Evolutionary conservation across 73 alveolate genomes (phyloP), one percentile per base, ranked within the genome.

Genomic region (Tetrahymena elliotti): DNA sequence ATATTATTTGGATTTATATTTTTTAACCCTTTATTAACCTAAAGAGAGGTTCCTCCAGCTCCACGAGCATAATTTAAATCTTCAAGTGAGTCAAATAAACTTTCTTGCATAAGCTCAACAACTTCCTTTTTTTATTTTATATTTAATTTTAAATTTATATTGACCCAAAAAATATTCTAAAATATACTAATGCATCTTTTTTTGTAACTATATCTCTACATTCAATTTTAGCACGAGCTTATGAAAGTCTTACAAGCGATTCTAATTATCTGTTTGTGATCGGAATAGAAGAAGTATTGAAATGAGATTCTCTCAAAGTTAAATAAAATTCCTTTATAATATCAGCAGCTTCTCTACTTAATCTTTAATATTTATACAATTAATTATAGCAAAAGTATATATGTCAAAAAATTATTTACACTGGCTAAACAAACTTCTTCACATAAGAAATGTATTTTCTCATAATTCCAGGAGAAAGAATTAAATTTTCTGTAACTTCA

Each of bases 201-300:
- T 95, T 94, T 6, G 98, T 96, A 1, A 97, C 99, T 18, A 93
- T 37, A 35, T 93, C 53, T 93, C 99, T 96, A 12, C 96, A 82
- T 83, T 97, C 98, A 16, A 98, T 84, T 95, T 98, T 98, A 8
- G 99, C 99, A 83, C 99, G 97, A 0, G 99, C 99, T 84, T 98
- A 92, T 33, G 98, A 83, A 53, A 98, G 94, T 93, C 99, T 96
- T 53, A 97, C 97, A 15, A 98, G 93, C 5, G 99, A 97, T 92
- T 98, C 99, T 47, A 98, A 95, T 84, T 97, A 95, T 84, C 99
- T 93, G 31, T 97, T 93, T 13, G 99, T 98, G n/a, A 97, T 96
- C 7, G 99, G 98, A 37, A 94, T 96, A 94, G 93, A 52, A 0
- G 54, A 95, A 88, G 52, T 93, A 93, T 83, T 84, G 6, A 97